Conservation (phyloP, 2,329 filamentous ascomycete genomes). For the Alternaria solani region DNA sequence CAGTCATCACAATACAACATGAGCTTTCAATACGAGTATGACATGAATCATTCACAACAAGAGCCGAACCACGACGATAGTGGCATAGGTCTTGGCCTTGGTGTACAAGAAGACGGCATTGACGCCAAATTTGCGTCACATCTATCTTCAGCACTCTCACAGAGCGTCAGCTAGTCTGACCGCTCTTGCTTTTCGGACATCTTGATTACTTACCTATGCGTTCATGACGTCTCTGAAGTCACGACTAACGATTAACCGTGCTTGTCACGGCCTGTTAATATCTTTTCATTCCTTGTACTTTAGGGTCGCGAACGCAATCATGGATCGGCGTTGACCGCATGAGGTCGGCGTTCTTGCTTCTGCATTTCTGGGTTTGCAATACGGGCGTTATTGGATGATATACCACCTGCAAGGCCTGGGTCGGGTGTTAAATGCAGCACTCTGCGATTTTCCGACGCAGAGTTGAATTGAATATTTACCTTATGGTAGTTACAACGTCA, state of each 20-base stretch:
- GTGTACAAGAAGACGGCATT: slow-evolving; percentile 45
- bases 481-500: neutral
- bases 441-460: slow-evolving; percentile 2
- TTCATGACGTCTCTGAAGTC: slow-evolving; percentile 17
- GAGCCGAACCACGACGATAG: slow-evolving; percentile 47
- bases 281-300: slow-evolving; percentile 14
- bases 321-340: slow-evolving; percentile 4
- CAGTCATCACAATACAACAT: slow-evolving; percentile 40
- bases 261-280: slow-evolving; percentile 15
- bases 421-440: neutral
- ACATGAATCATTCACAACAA: slow-evolving; percentile 41
- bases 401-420: slow-evolving; percentile 15
- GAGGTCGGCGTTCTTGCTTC: neutral
- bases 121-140: slow-evolving; percentile 45
- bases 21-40: slow-evolving; percentile 46
- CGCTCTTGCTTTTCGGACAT: slow-evolving; percentile 14
- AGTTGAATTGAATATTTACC: slow-evolving; percentile 11
- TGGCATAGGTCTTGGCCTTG: slow-evolving; percentile 46
- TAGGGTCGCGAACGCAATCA: slow-evolving; percentile 1
- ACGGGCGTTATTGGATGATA: slow-evolving; percentile 15
- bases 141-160: slow-evolving; percentile 33
- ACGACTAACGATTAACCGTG: slow-evolving; percentile 19
- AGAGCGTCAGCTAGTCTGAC: slow-evolving; percentile 28
- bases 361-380: slow-evolving; percentile 1
- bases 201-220: slow-evolving; percentile 13